phyloP scores from a whole-genome alignment of 176 grass and related monocot species.

The Juncus inflexus region DNA sequence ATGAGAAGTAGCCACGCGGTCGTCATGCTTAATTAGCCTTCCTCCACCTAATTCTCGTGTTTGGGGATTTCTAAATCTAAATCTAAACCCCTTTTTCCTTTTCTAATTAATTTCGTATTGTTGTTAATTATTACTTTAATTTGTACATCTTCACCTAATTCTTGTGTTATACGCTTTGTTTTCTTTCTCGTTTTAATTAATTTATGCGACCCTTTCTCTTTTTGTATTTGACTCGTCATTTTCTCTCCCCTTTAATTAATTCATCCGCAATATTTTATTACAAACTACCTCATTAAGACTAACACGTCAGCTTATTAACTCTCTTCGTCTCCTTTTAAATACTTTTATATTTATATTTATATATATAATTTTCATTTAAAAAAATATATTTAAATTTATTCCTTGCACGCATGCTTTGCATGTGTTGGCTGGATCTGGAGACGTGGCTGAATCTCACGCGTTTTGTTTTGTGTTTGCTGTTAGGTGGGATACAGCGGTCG shows the following conservation, averaged over 20 bases:
- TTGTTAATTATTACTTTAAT: neutral
- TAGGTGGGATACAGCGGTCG: constrained; percentile 22
- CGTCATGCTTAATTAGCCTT: neutral
- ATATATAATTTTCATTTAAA: too few species aligned
- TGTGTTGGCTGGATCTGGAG: constrained; percentile 1
- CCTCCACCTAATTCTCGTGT: neutral
- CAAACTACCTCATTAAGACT: neutral
- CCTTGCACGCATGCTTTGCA: constrained; percentile 18
- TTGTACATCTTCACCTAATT: constrained; percentile 4
- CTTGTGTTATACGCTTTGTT: neutral
- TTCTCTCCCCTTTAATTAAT: too few species aligned
- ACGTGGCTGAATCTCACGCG: neutral
- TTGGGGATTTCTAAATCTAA: neutral
- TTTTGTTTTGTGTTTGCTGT: neutral
- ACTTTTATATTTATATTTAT: neutral
- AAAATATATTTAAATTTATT: too few species aligned
- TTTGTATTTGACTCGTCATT: too few species aligned
- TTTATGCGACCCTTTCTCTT: neutral
- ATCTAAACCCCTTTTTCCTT: neutral
- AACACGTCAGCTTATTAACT: constrained; percentile 21
- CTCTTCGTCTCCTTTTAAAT: constrained; percentile 1
- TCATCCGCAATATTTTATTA: too few species aligned
- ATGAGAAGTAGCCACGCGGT: constrained; percentile 1
- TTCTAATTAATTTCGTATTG: neutral
- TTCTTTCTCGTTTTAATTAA: neutral